Percentiles rank a stretch among this genome's conserved stretches.
Evolutionary conservation across 305 asterid species (phyloP).

Genomic region (Fraxinus paxiana): DNA sequence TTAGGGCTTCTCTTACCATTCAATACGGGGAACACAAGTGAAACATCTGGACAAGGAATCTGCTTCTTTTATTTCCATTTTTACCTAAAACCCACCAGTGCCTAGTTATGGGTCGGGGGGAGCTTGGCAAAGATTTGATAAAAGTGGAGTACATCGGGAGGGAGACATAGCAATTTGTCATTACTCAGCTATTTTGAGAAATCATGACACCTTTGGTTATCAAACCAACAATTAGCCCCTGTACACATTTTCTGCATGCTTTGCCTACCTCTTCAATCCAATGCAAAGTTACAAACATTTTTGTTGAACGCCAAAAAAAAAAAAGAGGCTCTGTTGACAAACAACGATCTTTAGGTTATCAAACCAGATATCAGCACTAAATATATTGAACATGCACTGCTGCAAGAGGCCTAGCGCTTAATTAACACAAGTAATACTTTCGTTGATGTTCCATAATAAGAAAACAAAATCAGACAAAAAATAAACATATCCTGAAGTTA

Average conservation of each 20-base stretch:
- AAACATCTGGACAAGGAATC: not conserved
- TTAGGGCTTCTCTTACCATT: not conserved
- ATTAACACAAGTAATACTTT: not conserved
- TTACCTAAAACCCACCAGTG: not conserved
- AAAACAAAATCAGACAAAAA: not conserved
- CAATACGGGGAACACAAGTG: not conserved
- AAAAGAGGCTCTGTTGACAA: not conserved
- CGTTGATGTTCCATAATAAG: not conserved
- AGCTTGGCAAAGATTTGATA: not conserved
- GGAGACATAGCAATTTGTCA: no score
- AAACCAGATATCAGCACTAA: not conserved
- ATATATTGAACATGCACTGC: not conserved
- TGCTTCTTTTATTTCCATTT: not conserved
- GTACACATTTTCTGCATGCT: not conserved
- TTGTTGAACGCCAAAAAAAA: not conserved
- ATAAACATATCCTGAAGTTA: not conserved
- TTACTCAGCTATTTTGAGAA: no score
- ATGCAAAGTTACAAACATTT: not conserved
- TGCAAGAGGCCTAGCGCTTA: not conserved
- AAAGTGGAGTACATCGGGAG: not conserved
- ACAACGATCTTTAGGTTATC: not conserved
- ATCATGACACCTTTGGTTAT: not conserved
- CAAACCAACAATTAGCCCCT: not conserved
- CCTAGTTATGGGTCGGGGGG: not conserved
- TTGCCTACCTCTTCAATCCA: not conserved